Evolutionary conservation across 2,329 filamentous ascomycete genomes (phyloP).

Genomic region (Periconia macrospinosa): DNA sequence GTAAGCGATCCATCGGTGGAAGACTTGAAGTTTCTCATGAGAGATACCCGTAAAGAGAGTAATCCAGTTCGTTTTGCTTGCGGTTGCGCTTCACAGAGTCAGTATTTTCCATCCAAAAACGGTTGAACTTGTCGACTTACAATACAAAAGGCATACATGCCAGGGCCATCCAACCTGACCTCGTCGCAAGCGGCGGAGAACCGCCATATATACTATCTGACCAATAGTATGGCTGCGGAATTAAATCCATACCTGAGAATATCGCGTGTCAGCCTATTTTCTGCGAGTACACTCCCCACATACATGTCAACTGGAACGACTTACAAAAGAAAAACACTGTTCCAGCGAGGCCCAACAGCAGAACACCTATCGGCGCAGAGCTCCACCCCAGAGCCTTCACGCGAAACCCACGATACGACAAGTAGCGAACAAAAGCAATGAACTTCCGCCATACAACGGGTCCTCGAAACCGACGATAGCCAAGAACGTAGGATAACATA

Average conservation of each 20-base stretch:
- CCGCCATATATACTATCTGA: constrained; percentile 16
- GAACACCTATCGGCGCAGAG: constrained; percentile 27
- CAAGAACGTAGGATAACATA: constrained; percentile 31
- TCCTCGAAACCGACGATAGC: constrained; percentile 9
- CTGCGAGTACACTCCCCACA: neutral
- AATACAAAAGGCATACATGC: constrained; percentile 33
- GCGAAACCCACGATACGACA: constrained; percentile 32
- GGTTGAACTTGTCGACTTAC: constrained; percentile 2
- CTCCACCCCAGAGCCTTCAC: constrained; percentile 25
- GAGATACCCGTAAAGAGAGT: constrained; percentile 57
- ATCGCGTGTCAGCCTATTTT: neutral
- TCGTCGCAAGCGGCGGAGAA: constrained; percentile 32
- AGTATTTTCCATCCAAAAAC: neutral
- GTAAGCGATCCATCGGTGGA: constrained; percentile 32
- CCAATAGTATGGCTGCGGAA: constrained; percentile 26
- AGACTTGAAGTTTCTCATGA: constrained; percentile 58
- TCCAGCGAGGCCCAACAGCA: constrained; percentile 25
- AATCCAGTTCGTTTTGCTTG: constrained; percentile 60
- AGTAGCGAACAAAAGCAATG: constrained; percentile 23
- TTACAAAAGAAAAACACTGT: constrained; percentile 30
- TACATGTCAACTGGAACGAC: neutral
- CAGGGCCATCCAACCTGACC: constrained; percentile 34
- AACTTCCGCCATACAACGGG: constrained; percentile 12
- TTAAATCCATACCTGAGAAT: constrained; percentile 19
- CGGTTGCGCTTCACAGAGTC: constrained; percentile 41